Conservation (phyloP, 495 filamentous ascomycete genomes). For the Talaromyces ruber region DNA sequence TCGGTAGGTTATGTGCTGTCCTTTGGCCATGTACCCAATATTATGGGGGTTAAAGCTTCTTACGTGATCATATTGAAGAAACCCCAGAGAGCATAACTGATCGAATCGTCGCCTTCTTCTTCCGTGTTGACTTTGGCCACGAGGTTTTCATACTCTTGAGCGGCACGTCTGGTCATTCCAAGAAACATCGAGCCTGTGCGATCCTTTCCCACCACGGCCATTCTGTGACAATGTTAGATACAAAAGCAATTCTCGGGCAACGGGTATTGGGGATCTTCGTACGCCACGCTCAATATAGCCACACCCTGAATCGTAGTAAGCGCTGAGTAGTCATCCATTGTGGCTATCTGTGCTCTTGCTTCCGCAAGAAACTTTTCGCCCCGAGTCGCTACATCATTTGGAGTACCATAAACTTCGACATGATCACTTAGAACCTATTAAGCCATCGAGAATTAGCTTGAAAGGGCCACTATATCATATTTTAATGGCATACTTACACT, state of each 20-base stretch:
- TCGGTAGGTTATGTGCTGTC: not conserved
- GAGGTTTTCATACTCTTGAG: slow-evolving; percentile 4
- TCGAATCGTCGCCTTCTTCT: not conserved
- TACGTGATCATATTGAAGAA: slow-evolving; percentile 1
- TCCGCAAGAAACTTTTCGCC: not conserved
- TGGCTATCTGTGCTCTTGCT: not conserved
- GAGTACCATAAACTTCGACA: not conserved
- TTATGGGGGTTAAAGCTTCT: not conserved
- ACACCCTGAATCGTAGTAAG: not conserved
- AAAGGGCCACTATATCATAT: not conserved
- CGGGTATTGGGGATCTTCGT: not conserved
- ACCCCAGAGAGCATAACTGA: slow-evolving; percentile 2
- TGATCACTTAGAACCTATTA: not conserved
- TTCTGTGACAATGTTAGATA: not conserved
- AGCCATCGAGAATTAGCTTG: not conserved
- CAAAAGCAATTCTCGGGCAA: not conserved
- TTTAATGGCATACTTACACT: slow-evolving; percentile 17
- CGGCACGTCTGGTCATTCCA: not conserved
- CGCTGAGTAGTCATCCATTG: not conserved
- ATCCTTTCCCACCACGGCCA: slow-evolving; percentile 12
- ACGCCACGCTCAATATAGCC: not conserved
- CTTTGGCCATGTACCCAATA: not conserved
- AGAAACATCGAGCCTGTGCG: slow-evolving; percentile 10
- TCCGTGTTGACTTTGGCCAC: not conserved
- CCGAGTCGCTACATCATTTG: not conserved